These are phyloP conservation scores for Nakazawaea populi DNA, from an alignment of 805 yeast species.

Conservation along the genomic window DNA sequence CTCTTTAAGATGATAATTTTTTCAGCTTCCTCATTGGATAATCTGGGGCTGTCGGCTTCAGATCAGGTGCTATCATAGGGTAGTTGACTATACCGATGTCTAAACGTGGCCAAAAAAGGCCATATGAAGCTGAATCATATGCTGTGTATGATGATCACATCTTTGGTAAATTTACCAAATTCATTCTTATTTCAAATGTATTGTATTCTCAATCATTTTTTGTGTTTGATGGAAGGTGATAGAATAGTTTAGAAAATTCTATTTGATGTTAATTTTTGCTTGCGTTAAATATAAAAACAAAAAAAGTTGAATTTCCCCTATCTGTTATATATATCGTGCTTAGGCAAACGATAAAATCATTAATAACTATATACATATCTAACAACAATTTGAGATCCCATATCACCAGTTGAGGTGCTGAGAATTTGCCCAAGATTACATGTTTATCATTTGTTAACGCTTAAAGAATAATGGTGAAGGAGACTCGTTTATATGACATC, in stretches of 20 bases:
- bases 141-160: too few relatives aligned
- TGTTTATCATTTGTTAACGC: too few relatives aligned
- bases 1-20: slow-evolving; percentile 3
- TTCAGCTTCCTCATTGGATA: not conserved
- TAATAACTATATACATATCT: not conserved
- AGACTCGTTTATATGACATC: slow-evolving; percentile 57
- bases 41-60: not conserved
- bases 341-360: too few relatives aligned
- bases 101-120: too few relatives aligned
- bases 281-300: too few relatives aligned
- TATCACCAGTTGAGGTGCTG: too few relatives aligned
- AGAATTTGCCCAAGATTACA: too few relatives aligned
- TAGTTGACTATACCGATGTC: not conserved
- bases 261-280: not conserved
- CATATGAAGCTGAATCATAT: too few relatives aligned
- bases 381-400: not conserved
- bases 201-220: too few relatives aligned
- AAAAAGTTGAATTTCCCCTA: not conserved
- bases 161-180: too few relatives aligned
- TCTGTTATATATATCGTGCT: not conserved
- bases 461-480: slow-evolving; percentile 51
- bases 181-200: too few relatives aligned
- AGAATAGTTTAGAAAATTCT: not conserved
- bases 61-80: not conserved
- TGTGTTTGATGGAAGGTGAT: not conserved